Evolutionary conservation across 2,329 filamentous ascomycete species (phyloP).

Genomic region (Allantophomopsis cytisporea): DNA sequence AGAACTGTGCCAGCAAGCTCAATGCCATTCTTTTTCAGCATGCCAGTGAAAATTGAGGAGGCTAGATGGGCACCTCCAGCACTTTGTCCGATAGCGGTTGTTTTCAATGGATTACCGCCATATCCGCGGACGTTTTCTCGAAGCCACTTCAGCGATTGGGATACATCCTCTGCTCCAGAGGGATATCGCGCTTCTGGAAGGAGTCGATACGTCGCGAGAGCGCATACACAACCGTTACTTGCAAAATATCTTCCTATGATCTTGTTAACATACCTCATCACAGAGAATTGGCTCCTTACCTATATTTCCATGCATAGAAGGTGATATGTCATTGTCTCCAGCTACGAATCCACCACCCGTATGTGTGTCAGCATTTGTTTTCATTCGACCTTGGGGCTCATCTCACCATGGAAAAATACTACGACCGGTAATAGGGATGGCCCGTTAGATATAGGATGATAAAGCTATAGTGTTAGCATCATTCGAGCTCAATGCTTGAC

Average conservation of each 20-base stretch:
- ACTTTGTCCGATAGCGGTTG: constrained; percentile 9
- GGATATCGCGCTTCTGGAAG: constrained; percentile 8
- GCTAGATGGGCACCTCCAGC: constrained; percentile 5
- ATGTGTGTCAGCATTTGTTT: too few species aligned
- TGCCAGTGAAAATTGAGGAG: constrained; percentile 3
- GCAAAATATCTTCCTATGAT: constrained; percentile 11
- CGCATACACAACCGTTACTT: constrained; percentile 13
- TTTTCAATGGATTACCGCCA: constrained; percentile 7
- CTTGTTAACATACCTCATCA: background rate
- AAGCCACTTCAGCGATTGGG: constrained; percentile 7
- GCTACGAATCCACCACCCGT: constrained; percentile 6
- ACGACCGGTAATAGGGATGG: constrained; percentile 4
- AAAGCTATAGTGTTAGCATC: background rate
- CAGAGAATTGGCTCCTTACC: constrained; percentile 1
- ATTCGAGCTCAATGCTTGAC: too few species aligned
- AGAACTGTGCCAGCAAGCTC: constrained; percentile 3
- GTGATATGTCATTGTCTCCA: constrained; percentile 8
- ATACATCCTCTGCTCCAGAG: constrained; percentile 7
- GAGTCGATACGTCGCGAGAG: constrained; percentile 11
- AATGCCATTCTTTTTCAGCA: constrained; percentile 2
- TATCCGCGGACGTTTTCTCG: constrained; percentile 8
- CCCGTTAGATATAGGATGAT: background rate
- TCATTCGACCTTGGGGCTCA: too few species aligned
- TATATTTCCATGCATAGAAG: constrained; percentile 6
- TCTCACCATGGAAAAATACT: constrained; percentile 8